Conservation (phyloP, 2,329 filamentous ascomycete species). For the Stylonectria norvegica region DNA sequence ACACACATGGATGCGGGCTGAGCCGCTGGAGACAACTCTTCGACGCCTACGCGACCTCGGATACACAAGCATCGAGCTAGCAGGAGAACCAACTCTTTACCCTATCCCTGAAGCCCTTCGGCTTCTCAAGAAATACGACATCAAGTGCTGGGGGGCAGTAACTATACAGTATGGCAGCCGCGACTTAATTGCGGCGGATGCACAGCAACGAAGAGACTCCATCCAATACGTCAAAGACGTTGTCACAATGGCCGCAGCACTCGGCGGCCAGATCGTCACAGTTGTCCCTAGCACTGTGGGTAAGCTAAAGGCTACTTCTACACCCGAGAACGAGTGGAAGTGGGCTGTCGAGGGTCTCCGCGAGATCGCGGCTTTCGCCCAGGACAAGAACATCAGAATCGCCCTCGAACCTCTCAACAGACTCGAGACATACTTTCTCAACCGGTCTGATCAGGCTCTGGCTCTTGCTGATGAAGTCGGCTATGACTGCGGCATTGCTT, state of each 20-base stretch:
- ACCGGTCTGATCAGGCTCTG: conserved; percentile 16
- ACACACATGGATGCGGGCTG: conserved; percentile 22
- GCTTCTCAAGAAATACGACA: conserved; percentile 13
- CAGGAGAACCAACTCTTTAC: conserved; percentile 12
- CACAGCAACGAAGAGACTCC: conserved; percentile 10
- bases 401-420: conserved; percentile 19
- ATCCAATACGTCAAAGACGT: conserved; percentile 18
- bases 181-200: conserved; percentile 14
- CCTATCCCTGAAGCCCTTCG: conserved; percentile 3
- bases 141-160: conserved; percentile 19
- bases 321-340: conserved; percentile 15
- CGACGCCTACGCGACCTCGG: conserved; percentile 10
- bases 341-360: conserved; percentile 17
- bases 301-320: conserved; percentile 11
- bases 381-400: conserved; percentile 10
- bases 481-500: conserved; percentile 9
- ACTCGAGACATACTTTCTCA: conserved; percentile 23
- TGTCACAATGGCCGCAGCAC: conserved; percentile 11
- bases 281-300: conserved; percentile 16
- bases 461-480: conserved; percentile 18
- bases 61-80: conserved; percentile 17
- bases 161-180: conserved; percentile 17
- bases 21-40: conserved; percentile 15
- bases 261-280: conserved; percentile 12
- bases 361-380: conserved; percentile 13